A percentile compares a stretch with the other conserved stretches of the same genome.
Conservation (phyloP, 1,139 yeast species). For the Pneumocystis carinii region DNA sequence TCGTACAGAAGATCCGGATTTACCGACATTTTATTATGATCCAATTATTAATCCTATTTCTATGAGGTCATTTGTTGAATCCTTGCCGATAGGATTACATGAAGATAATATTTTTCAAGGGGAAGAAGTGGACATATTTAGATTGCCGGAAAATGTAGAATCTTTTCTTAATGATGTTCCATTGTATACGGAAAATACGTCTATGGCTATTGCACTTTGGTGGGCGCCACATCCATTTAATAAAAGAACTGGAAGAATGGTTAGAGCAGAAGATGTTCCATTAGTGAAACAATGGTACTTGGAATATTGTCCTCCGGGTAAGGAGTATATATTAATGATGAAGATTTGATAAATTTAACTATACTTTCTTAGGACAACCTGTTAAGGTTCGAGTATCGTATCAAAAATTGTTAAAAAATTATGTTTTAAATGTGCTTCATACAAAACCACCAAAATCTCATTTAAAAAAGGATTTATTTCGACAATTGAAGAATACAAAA, state of each 20-base stretch:
- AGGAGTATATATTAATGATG: background rate
- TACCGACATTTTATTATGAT: constrained; percentile 44
- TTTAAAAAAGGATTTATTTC: constrained; percentile 45
- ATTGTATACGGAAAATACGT: constrained; percentile 35
- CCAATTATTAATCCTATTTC: constrained; percentile 43
- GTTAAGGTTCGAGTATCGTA: constrained; percentile 72
- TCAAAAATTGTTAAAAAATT: constrained; percentile 65
- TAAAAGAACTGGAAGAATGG: constrained; percentile 51
- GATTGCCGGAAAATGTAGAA: constrained; percentile 28
- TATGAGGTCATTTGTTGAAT: constrained; percentile 23
- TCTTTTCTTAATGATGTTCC: constrained; percentile 38
- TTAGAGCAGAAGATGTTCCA: constrained; percentile 82
- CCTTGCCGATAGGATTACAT: constrained; percentile 16
- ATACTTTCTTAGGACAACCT: constrained; percentile 27
- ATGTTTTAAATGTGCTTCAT: constrained; percentile 60
- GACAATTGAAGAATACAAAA: constrained; percentile 58
- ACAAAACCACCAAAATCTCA: constrained; percentile 29
- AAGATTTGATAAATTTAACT: background rate
- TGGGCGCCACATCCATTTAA: constrained; percentile 82
- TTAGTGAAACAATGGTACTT: constrained; percentile 69
- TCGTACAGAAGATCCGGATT: constrained; percentile 35
- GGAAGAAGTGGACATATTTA: constrained; percentile 27
- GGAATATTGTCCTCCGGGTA: constrained; percentile 45
- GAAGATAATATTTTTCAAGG: constrained; percentile 18
- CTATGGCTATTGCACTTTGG: constrained; percentile 49